A percentile compares a stretch with the other conserved stretches of the same genome.
phyloP scores from a whole-genome alignment of 2,329 filamentous ascomycete species.

The Exutisphaerella laricina region DNA sequence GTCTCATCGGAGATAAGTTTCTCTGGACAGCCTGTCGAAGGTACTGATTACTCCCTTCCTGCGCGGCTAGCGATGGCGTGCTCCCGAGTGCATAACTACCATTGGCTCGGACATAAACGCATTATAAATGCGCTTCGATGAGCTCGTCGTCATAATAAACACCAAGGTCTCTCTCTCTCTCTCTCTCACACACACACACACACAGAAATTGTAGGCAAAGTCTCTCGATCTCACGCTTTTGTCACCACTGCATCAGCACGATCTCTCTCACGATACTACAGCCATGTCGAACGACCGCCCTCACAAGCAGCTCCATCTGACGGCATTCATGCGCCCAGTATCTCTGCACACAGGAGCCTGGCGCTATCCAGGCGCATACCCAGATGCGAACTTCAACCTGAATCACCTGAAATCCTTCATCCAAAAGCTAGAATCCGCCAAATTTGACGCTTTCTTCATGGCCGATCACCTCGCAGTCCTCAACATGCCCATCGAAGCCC shows the following conservation, averaged over 20 bases:
- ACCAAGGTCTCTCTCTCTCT: neutral
- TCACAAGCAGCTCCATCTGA: conserved; percentile 13
- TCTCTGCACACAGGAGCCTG: conserved; percentile 47
- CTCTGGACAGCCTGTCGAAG: no score
- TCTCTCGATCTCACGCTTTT: no score
- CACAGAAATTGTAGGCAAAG: neutral
- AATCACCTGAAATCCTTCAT: conserved; percentile 50
- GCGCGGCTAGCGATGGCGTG: no score
- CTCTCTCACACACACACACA: neutral
- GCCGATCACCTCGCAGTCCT: conserved; percentile 41
- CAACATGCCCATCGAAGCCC: conserved; percentile 47
- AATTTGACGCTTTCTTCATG: conserved; percentile 50
- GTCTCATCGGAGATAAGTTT: no score
- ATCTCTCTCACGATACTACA: neutral
- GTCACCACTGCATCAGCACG: neutral
- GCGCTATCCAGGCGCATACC: conserved; percentile 43
- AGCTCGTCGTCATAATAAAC: neutral
- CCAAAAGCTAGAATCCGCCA: conserved; percentile 46
- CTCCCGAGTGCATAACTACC: no score
- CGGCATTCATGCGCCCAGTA: conserved; percentile 27
- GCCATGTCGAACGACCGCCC: conserved; percentile 4
- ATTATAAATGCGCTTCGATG: neutral
- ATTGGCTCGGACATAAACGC: neutral
- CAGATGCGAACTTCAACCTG: conserved; percentile 56
- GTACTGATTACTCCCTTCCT: no score